phyloP scores from a whole-genome alignment of 2,329 filamentous ascomycete genomes.

The Sporothrix luriei region DNA sequence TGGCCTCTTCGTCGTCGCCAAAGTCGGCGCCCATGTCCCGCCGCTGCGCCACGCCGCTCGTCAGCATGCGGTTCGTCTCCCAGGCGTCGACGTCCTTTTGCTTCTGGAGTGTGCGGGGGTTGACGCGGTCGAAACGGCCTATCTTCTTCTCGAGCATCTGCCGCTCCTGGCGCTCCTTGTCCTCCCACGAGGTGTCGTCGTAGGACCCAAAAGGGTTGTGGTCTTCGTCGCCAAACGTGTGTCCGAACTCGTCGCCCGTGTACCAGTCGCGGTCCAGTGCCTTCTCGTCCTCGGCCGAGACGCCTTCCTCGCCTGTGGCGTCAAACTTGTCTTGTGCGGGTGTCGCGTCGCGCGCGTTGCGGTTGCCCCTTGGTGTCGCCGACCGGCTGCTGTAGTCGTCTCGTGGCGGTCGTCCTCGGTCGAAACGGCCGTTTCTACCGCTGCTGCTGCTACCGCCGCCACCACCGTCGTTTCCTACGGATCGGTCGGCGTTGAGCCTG shows the following conservation, averaged over 20 bases:
- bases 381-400: constrained; percentile 36
- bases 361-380: constrained; percentile 33
- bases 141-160: constrained; percentile 79
- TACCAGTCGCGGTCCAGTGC: constrained; percentile 93
- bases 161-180: constrained; percentile 68
- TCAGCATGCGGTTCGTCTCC: constrained; percentile 98
- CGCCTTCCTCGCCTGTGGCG: constrained; percentile 58
- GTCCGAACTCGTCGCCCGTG: constrained; percentile 76
- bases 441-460: constrained; percentile 50
- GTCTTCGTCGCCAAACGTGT: constrained; percentile 86
- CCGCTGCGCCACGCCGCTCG: constrained; percentile 90
- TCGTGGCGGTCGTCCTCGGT: constrained; percentile 53
- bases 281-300: constrained; percentile 68
- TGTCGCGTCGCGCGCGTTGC: constrained; percentile 38
- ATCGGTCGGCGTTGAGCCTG: constrained; percentile 61
- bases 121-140: constrained; percentile 65
- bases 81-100: constrained; percentile 96
- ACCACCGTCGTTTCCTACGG: constrained; percentile 56
- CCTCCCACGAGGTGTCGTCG: constrained; percentile 72
- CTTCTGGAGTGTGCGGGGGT: constrained; percentile 76
- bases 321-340: constrained; percentile 62
- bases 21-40: constrained; percentile 81
- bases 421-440: constrained; percentile 34
- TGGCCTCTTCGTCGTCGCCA: constrained; percentile 86
- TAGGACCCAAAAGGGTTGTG: constrained; percentile 87